Evolutionary conservation across 345 rosid species (phyloP).

Genomic region (Crucihimalaya himalaica): DNA sequence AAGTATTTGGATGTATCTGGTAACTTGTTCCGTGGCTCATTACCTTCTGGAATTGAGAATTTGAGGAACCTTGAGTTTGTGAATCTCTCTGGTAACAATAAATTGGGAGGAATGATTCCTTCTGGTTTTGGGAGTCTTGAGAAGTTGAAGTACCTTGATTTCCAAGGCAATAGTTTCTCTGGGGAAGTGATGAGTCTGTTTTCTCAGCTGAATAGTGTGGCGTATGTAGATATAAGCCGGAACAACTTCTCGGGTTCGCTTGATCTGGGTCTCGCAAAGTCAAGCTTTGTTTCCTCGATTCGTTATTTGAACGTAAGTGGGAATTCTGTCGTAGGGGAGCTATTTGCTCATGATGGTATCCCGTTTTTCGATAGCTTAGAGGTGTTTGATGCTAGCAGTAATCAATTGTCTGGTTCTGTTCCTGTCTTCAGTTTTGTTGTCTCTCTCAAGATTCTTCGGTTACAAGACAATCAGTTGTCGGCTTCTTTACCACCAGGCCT

Average conservation of each 20-base stretch:
- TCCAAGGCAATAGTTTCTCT: slow-evolving; percentile 57
- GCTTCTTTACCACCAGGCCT: slow-evolving; percentile 66
- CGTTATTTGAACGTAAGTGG: slow-evolving; percentile 63
- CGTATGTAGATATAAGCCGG: slow-evolving; percentile 65
- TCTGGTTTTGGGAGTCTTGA: slow-evolving; percentile 52
- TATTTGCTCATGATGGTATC: slow-evolving; percentile 78
- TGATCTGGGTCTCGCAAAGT: slow-evolving; percentile 67
- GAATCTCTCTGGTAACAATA: slow-evolving; percentile 58
- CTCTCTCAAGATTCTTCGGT: slow-evolving; percentile 71
- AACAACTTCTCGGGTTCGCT: slow-evolving; percentile 74
- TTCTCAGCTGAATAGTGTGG: slow-evolving; percentile 51
- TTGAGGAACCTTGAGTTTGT: slow-evolving; percentile 50
- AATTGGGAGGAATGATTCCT: slow-evolving; percentile 58
- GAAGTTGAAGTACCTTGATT: slow-evolving; percentile 63
- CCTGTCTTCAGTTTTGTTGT: slow-evolving; percentile 79
- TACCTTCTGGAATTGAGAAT: slow-evolving; percentile 52
- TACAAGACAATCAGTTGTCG: slow-evolving; percentile 69
- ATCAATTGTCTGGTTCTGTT: slow-evolving; percentile 60
- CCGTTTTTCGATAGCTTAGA: slow-evolving; percentile 84
- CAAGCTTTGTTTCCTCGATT: slow-evolving; percentile 66
- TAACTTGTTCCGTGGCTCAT: slow-evolving; percentile 56
- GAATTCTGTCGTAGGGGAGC: slow-evolving; percentile 61
- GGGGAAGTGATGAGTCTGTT: slow-evolving; percentile 74
- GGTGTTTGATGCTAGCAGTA: slow-evolving; percentile 85
- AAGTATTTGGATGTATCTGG: slow-evolving; percentile 59